These are phyloP conservation scores for Carallia brachiata DNA, from an alignment of 345 rosid species.

Conservation along the genomic window DNA sequence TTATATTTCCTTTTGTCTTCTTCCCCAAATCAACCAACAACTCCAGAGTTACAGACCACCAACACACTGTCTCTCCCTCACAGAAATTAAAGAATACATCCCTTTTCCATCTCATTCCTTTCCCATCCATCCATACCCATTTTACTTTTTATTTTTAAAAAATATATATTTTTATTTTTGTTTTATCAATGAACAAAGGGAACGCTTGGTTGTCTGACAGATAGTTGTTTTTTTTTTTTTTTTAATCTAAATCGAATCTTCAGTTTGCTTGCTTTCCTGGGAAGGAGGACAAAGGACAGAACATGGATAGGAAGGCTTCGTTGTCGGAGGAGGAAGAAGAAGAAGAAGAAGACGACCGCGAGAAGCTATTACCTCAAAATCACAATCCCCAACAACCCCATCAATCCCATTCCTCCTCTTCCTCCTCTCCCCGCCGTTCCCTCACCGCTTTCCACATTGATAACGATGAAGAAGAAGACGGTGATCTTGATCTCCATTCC, in stretches of 20 bases:
- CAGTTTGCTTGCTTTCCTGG: too few species aligned
- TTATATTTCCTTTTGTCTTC: too few species aligned
- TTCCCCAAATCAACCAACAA: too few species aligned
- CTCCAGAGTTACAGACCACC: too few species aligned
- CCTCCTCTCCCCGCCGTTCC: neutral
- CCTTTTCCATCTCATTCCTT: neutral
- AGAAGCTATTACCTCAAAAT: constrained; percentile 49
- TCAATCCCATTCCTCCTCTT: neutral
- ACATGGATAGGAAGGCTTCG: constrained; percentile 25
- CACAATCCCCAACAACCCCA: constrained; percentile 37
- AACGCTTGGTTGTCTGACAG: too few species aligned
- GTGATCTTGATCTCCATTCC: too few species aligned
- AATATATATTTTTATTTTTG: neutral
- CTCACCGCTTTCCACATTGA: constrained; percentile 49
- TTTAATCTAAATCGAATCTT: too few species aligned
- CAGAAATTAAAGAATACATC: too few species aligned
- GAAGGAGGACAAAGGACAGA: neutral
- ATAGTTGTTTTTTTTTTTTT: too few species aligned
- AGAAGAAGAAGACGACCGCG: constrained; percentile 53
- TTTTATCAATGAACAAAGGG: too few species aligned
- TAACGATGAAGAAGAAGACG: constrained; percentile 12
- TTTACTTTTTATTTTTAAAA: too few species aligned
- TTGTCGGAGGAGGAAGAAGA: constrained; percentile 32
- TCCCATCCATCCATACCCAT: constrained; percentile 30
- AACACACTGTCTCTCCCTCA: too few species aligned